Evolutionary conservation across 2,329 filamentous ascomycete species (phyloP).

Genomic region (Uncinocarpus reesii): DNA sequence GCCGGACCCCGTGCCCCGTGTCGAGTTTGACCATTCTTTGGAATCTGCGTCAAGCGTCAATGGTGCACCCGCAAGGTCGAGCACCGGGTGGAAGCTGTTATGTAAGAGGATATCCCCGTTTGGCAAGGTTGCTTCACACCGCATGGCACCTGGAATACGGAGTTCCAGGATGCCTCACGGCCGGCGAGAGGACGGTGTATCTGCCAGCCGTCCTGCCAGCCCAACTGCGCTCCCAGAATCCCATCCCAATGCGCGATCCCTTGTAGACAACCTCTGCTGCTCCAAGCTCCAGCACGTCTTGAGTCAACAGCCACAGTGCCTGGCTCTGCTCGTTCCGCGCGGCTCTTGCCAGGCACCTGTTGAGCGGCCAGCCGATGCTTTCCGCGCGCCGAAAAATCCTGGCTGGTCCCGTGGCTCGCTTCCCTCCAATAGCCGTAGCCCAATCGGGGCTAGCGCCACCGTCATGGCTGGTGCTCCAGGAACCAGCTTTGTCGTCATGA

Average conservation of each 20-base stretch:
- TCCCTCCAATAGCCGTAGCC: conserved; percentile 10
- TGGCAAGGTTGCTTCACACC: conserved; percentile 10
- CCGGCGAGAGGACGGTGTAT: background rate
- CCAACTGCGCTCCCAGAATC: no score
- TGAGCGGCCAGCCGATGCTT: conserved; percentile 6
- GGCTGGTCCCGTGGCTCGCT: conserved; percentile 5
- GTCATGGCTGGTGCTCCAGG: background rate
- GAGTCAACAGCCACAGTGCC: background rate
- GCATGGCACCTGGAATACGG: conserved; percentile 6
- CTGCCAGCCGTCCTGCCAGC: background rate
- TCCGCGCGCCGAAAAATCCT: conserved; percentile 3
- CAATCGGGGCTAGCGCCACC: background rate
- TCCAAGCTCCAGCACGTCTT: background rate
- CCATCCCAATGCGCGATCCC: no score
- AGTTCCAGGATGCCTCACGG: background rate
- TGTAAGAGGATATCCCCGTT: conserved; percentile 3
- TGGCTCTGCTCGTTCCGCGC: no score
- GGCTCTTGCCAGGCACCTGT: background rate
- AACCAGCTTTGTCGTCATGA: conserved; percentile 3
- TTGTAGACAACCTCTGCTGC: no score
- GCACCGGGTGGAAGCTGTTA: conserved; percentile 1
- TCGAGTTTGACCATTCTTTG: background rate
- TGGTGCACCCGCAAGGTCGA: no score
- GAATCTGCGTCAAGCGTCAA: background rate
- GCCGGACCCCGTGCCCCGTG: background rate